Conservation (phyloP, 2,329 filamentous ascomycete genomes). For the Anthostomella pinea region DNA sequence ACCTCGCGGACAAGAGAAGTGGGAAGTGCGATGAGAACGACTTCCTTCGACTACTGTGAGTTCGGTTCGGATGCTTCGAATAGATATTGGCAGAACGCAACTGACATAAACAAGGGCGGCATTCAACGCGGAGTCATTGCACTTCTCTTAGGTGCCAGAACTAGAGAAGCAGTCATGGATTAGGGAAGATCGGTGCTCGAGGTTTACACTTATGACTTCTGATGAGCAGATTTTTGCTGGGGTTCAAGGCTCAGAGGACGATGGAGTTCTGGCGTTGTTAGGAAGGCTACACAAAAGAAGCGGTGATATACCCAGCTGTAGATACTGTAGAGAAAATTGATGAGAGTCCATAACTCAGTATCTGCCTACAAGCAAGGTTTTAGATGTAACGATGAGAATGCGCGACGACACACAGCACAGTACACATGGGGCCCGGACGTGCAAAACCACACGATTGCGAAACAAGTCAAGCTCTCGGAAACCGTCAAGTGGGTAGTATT, state of each 20-base stretch:
- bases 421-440: too few species aligned
- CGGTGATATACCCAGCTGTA: conserved; percentile 12
- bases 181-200: conserved; percentile 12
- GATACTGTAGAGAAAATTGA: not conserved
- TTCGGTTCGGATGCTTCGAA: not conserved
- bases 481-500: too few species aligned
- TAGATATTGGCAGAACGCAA: not conserved
- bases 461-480: too few species aligned
- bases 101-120: conserved; percentile 42
- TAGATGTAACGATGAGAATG: too few species aligned
- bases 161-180: conserved; percentile 7
- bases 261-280: conserved; percentile 13
- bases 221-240: too few species aligned
- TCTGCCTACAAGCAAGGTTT: too few species aligned
- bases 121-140: conserved; percentile 90
- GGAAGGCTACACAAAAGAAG: conserved; percentile 2
- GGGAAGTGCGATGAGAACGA: conserved; percentile 90
- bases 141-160: conserved; percentile 65
- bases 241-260: too few species aligned
- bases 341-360: not conserved
- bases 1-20: conserved; percentile 75
- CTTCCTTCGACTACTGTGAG: conserved; percentile 70
- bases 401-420: too few species aligned
- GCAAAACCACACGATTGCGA: too few species aligned
- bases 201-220: too few species aligned